Conservation (phyloP, 148 eudicot genomes). For the Cornus florida region DNA sequence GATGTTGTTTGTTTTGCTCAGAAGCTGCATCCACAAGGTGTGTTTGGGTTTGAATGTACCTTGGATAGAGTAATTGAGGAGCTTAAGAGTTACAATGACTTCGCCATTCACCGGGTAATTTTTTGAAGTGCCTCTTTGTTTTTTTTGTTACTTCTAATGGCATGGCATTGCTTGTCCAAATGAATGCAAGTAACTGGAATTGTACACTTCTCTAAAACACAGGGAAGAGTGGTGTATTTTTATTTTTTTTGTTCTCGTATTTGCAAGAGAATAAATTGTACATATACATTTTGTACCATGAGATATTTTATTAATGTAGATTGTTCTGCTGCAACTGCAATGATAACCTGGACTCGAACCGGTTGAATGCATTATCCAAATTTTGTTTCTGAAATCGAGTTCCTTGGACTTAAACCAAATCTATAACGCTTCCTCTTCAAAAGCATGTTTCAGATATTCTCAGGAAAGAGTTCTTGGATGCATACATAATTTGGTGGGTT, state of each 20-base stretch:
- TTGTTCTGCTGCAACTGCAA: too few species aligned
- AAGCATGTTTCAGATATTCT: too few species aligned
- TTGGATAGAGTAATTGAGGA: constrained; percentile 85
- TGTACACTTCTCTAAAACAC: not conserved
- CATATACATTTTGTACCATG: not conserved
- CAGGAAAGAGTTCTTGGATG: too few species aligned
- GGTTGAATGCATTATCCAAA: not conserved
- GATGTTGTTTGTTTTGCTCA: constrained; percentile 79
- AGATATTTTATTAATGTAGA: not conserved
- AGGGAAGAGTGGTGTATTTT: not conserved
- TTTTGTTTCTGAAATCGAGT: too few species aligned
- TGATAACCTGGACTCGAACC: not conserved
- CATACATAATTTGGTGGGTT: too few species aligned
- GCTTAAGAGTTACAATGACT: constrained; percentile 89
- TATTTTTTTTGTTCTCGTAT: not conserved
- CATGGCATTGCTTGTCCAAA: not conserved
- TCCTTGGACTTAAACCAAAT: too few species aligned
- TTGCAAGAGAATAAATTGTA: not conserved
- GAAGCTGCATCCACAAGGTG: constrained; percentile 79
- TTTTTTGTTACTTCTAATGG: not conserved
- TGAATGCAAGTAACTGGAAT: not conserved
- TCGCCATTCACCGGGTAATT: constrained; percentile 80
- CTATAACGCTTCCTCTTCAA: too few species aligned
- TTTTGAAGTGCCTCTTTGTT: constrained; percentile 4
- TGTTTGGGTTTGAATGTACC: constrained; percentile 92